Conservation (phyloP, 2,329 filamentous ascomycete genomes). For the Ophiostoma sp. region DNA sequence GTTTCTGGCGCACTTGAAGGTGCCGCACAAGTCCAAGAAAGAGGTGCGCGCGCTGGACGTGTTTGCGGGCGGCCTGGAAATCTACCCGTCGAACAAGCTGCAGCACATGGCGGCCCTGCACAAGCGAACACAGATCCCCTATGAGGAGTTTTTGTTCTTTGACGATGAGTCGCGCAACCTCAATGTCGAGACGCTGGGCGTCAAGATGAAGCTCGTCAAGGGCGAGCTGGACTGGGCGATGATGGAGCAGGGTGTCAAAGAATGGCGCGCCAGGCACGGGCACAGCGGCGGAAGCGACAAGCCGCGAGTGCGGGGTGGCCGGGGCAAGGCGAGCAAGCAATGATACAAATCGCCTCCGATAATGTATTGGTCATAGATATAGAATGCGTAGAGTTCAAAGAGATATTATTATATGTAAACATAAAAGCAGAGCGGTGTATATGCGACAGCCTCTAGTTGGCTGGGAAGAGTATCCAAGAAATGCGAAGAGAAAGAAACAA, state of each 20-base stretch:
- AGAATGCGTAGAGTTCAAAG: neutral
- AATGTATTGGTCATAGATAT: neutral
- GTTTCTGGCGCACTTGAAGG: conserved; percentile 69
- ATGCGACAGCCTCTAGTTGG: conserved; percentile 9
- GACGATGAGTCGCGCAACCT: conserved; percentile 85
- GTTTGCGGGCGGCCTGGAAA: conserved; percentile 58
- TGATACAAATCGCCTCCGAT: neutral
- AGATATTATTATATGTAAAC: neutral
- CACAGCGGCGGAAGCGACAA: conserved; percentile 60
- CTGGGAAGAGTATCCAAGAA: conserved; percentile 15
- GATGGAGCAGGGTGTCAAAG: conserved; percentile 70
- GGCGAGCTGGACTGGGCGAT: conserved; percentile 74
- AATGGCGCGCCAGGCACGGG: conserved; percentile 58
- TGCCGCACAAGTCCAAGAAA: conserved; percentile 35
- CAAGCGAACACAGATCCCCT: conserved; percentile 63
- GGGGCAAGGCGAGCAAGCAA: neutral
- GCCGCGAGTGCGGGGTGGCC: neutral
- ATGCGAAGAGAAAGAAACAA: neutral
- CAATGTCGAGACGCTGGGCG: conserved; percentile 72
- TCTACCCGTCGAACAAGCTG: conserved; percentile 76
- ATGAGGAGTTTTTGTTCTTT: conserved; percentile 89
- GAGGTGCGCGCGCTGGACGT: conserved; percentile 46
- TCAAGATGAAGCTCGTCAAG: conserved; percentile 76
- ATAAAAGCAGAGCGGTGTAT: neutral
- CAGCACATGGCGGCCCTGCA: conserved; percentile 73